Evolutionary conservation across 78 protist genomes (phyloP), one percentile per base, ranked within the genome.

Genomic region (Creolimax fragrantissima): DNA sequence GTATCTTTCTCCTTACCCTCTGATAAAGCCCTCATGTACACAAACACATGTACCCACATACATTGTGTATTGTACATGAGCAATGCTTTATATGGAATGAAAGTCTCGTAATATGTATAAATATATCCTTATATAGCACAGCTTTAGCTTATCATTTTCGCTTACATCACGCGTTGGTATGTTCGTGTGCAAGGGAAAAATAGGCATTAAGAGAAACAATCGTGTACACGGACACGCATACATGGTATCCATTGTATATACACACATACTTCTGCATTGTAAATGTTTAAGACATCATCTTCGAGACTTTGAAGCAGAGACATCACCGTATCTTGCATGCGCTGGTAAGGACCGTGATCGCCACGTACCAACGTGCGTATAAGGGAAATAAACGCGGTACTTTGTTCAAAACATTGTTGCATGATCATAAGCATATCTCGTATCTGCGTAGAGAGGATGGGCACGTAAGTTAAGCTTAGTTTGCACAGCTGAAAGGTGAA

Each of bases 31-130:
- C 86, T 37, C 86, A 83, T 17, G 24, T 37, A 83, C 86, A 83
- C 86, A 83, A 35, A 83, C 86, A 83, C 86, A 83, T 37, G 36
- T 37, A 83, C 86, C n/a, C 86, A 83, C 86, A 83, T 17, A 83
- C 86, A 83, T 17, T 32, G 74, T 58, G 36, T 32, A 58, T 17
- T 32, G 74, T 17, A 17, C 74, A 58, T 58, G 74, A 58, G 74
- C 17, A 58, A 17, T 32, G 17, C 36, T 17, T 58, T 17, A 17
- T 17, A 58, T 32, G 36, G 74, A 58, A 17, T 17, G 74, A 58
- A 58, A 58, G 36, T 32, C 17, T 32, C 74, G 74, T 17, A 58
- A 58, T n/a, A n/a, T n/a, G n/a, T n/a, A n/a, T n/a, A n/a, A n/a
- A n/a, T n/a, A n/a, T n/a, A n/a, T n/a, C n/a, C n/a, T n/a, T n/a